Base-by-base conservation (phyloP, 2,329 filamentous ascomycete species). In the Peltaster fructicola region DNA sequence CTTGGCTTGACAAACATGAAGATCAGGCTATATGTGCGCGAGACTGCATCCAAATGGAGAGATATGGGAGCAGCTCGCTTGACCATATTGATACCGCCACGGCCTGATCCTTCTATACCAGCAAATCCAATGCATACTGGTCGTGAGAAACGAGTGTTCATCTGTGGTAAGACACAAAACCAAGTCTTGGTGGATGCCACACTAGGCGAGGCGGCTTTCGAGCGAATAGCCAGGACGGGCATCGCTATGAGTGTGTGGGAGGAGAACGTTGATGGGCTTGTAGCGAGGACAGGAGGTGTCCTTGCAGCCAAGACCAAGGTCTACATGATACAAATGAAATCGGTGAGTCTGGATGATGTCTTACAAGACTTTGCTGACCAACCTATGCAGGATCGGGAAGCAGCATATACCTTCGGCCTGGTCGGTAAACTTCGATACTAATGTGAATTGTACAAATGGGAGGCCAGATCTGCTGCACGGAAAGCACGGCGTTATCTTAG, bases 241-340 rank as follows among this genome's bases (percentile, higher is more conserved):
- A 85, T 93, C 40, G 79, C 88, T 2, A 72, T 91, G 28, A 84
- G 77, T 36, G 75, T 93, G 17, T 88, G 81, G 70, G 77, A 88
- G 47, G 57, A 61, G 34, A 41, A 46, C n/a, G 36, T 49, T 2
- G 51, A 51, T 9, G 70, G 70, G 23, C 66, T 73, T 34, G 59
- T 65, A 1, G 56, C 57, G 15, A 54, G 61, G 25, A 61, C 60
- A 3, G 71, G 68, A 14, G 69, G 72, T 16, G 64, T 68, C 4
- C 36, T 42, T 19, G 60, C 58, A 15, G 63, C 61, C 14, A 58
- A 56, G 32, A 64, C 61, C 20, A 63, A 55, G 32, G 59, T 72
- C 7, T 76, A 69, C 43, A 75, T 76, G 70, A 57, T 76, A 31
- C 45, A 51, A 43, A 48, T 51, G 47, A 51, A 49, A 35, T 47